Evolutionary conservation across 108 stramenopile genomes (phyloP).

Genomic region (Fistulifera pelliculosa): DNA sequence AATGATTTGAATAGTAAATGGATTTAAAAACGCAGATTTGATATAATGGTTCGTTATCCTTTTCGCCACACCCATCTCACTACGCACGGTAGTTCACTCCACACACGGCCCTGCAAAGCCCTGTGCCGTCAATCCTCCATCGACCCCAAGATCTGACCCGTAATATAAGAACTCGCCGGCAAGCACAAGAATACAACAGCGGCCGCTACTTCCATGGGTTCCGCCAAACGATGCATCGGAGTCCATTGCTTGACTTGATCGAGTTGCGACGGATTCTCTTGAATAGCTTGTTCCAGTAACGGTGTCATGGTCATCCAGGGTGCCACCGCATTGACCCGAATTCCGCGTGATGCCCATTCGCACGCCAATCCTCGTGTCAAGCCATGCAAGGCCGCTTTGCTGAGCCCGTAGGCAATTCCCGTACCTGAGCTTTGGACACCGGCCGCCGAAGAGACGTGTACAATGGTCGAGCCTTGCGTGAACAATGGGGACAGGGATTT

Average conservation of each 20-base stretch:
- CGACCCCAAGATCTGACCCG: slow-evolving; percentile 93
- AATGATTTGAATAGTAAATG: too few species aligned
- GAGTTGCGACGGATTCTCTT: slow-evolving; percentile 36
- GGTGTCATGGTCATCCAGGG: slow-evolving; percentile 89
- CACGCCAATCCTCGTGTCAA: slow-evolving; percentile 66
- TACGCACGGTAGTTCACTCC: too few species aligned
- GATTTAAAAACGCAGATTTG: too few species aligned
- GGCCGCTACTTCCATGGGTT: slow-evolving; percentile 65
- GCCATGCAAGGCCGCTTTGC: slow-evolving; percentile 83
- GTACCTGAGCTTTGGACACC: slow-evolving; percentile 71
- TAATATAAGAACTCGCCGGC: slow-evolving; percentile 84
- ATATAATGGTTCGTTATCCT: too few species aligned
- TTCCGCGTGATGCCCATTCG: slow-evolving; percentile 73
- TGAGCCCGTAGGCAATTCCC: slow-evolving; percentile 75
- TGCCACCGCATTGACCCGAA: slow-evolving; percentile 81
- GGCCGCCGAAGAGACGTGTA: slow-evolving; percentile 81
- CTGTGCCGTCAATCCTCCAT: slow-evolving; percentile 87
- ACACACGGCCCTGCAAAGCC: slow-evolving; percentile 67
- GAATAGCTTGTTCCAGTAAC: slow-evolving; percentile 59
- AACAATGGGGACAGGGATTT: slow-evolving; percentile 27
- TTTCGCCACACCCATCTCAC: too few species aligned
- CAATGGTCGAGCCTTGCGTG: slow-evolving; percentile 49
- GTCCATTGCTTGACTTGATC: slow-evolving; percentile 66
- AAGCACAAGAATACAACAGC: slow-evolving; percentile 88
- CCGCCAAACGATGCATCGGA: slow-evolving; percentile 56